These are phyloP conservation scores for Chalciporus pseudorubinellus DNA, from an alignment of 768 basidiomycete species.

Conservation along the genomic window DNA sequence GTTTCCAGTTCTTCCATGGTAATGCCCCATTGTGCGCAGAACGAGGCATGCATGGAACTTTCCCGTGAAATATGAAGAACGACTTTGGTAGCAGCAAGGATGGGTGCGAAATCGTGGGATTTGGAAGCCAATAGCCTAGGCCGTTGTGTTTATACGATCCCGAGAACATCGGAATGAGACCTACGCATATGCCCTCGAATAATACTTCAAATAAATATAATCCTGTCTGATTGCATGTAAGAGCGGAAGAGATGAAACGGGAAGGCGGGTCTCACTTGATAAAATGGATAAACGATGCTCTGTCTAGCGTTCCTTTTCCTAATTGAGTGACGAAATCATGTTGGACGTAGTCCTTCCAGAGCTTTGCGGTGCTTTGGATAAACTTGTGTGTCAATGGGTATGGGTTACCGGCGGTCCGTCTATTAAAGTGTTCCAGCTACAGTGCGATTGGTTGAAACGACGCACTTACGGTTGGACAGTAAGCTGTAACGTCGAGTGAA, in stretches of 20 bases:
- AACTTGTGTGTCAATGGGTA: slow-evolving; percentile 69
- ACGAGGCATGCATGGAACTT: slow-evolving; percentile 65
- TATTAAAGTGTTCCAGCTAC: slow-evolving; percentile 23
- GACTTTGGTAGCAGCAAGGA: slow-evolving; percentile 60
- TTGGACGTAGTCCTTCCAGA: slow-evolving; percentile 75
- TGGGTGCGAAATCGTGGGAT: slow-evolving; percentile 58
- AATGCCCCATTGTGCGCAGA: slow-evolving; percentile 72
- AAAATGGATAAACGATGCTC: slow-evolving; percentile 75
- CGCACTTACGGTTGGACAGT: slow-evolving; percentile 55
- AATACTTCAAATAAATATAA: slow-evolving; percentile 79
- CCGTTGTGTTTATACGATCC: neutral
- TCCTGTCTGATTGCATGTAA: slow-evolving; percentile 55
- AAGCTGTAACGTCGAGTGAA: slow-evolving; percentile 53
- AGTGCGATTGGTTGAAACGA: neutral
- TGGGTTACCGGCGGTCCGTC: slow-evolving; percentile 57
- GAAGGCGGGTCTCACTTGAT: slow-evolving; percentile 55
- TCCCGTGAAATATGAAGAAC: slow-evolving; percentile 67
- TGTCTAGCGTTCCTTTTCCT: slow-evolving; percentile 66
- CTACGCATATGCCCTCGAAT: slow-evolving; percentile 77
- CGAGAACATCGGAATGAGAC: slow-evolving; percentile 10
- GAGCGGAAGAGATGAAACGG: neutral
- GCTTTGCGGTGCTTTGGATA: slow-evolving; percentile 49
- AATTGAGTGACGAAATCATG: slow-evolving; percentile 83
- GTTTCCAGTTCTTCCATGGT: slow-evolving; percentile 54
- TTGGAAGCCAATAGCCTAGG: slow-evolving; percentile 75